Base-by-base conservation (phyloP, 2,329 filamentous ascomycete genomes). In the Cladosporium sp. region DNA sequence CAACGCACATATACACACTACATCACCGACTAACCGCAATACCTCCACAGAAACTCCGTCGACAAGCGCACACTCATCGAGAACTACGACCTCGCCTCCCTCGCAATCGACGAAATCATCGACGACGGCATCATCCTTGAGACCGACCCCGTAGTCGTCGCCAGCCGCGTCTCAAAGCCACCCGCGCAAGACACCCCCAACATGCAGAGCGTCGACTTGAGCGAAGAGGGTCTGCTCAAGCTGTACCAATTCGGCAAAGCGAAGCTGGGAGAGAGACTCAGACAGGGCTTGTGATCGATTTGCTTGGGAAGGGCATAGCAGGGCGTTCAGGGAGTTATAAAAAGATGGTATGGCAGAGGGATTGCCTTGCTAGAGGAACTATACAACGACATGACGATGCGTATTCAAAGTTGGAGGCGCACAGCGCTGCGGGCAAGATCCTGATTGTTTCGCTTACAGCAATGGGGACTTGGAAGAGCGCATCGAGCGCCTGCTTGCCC, bases 11-110 rank as follows among this genome's bases (percentile, higher is more conserved):
- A 55, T 12, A 61, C 72, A 44, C 18, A 12, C 26, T 7, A 10
- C 28, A 11, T 12, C 23, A 65, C 18, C 28, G 50, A 26, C 16
- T 23, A 14, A 29, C 72, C 74, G 46, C 73, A 64, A 50, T 21
- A 18, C 14, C 52, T 71, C n/a, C n/a, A 18, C 65, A 97, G 92
- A 80, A 94, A 96, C 85, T 92, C 92, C 37, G 93, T 96, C 60
- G 95, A 99, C 83, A 97, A 97, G 86, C 90, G 95, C 71, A 98
- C 95, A 66, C 93, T 98, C 71, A 90, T 98, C 75, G 95, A 99
- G 81, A 98, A 98, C 86, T 99, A 98, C 84, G 95, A 98, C 80
- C 86, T 98, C 26, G 91, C 97, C 68, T 91, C 93, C 16, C 87
- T 99, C 63, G 92, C 93, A 53, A 91, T 99, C 70, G 95, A 99